Percentiles rank a stretch among this genome's conserved stretches.
phyloP scores from a whole-genome alignment of 169 alveolate genomes.

The Amoebophrya sp. region DNA sequence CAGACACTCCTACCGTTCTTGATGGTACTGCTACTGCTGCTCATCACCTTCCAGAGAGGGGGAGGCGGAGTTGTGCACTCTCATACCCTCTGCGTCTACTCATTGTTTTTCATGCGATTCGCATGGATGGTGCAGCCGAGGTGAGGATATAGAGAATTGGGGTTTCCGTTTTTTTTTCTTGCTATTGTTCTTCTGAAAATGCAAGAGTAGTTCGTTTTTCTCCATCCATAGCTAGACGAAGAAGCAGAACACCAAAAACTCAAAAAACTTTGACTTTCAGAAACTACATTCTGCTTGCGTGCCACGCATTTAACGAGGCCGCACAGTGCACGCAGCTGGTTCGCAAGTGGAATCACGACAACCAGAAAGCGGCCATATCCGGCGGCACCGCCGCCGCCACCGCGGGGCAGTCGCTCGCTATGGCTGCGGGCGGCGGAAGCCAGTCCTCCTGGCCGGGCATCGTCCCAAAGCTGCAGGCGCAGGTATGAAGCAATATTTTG shows the following conservation, averaged over 20 bases:
- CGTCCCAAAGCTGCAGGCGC: constrained; percentile 2
- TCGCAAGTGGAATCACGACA: constrained; percentile 9
- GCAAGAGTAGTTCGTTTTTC: too few relatives aligned
- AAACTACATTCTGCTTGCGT: constrained; percentile 23
- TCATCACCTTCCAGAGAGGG: too few relatives aligned
- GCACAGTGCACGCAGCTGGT: constrained; percentile 28
- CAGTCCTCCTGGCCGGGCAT: background rate
- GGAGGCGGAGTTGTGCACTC: too few relatives aligned
- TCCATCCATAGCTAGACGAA: too few relatives aligned
- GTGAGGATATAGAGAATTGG: background rate
- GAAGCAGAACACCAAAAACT: background rate
- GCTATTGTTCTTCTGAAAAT: too few relatives aligned
- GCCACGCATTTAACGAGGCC: constrained; percentile 33
- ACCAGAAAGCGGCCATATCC: background rate
- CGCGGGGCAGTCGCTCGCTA: background rate
- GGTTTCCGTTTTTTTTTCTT: too few relatives aligned
- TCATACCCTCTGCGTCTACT: constrained; percentile 69
- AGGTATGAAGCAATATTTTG: too few relatives aligned
- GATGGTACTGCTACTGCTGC: too few relatives aligned
- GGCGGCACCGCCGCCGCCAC: background rate
- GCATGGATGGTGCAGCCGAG: constrained; percentile 76
- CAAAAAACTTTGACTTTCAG: background rate
- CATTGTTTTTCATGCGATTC: constrained; percentile 74
- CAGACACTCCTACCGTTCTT: too few relatives aligned
- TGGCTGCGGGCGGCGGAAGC: background rate